Base-by-base conservation (phyloP, 2,329 filamentous ascomycete species). In the Waltergamsia citrina region DNA sequence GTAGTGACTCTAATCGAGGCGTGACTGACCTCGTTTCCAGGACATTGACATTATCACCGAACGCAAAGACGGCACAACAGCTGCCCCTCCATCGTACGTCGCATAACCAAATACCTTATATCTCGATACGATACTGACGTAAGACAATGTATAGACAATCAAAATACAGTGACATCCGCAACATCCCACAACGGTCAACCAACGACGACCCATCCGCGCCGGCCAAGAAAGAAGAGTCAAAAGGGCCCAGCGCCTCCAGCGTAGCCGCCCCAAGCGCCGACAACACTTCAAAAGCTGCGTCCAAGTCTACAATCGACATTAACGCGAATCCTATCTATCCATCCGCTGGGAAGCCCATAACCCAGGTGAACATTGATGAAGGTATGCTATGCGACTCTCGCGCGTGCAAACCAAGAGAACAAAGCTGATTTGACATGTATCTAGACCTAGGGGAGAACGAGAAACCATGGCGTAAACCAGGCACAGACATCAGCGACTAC, bases 391-490 rank as follows among this genome's bases (percentile, higher is more conserved):
- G 15, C 12, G 21, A 15, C 29, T 21, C 24, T 20, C n/a, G 16
- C 5, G 20, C 3, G n/a, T 9, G 29, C 8, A 5, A 22, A 7
- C 10, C 23, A 21, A 16, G 16, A 19, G 16, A 30, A 30, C 15
- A 27, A 27, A 9, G 18, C n/a, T n/a, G n/a, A n/a, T n/a, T 17
- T 29, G 15, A 29, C 28, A 15, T 7, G n/a, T 5, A 29, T 17
- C 20, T 40, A 71, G 76, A 81, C 48, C 73, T 88, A 15, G 71
- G 77, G 24, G 80, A 85, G 7, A 85, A 87, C 48, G 84, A 88
- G 42, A 96, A 95, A 57, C 88, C 90, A 14, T 98, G 92, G 92
- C 80, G 92, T 29, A 81, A 88, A 43, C 92, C 92, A 0, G 92
- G 92, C 30, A 88, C 90, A 9, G 92, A 98, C 50, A 77, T 94